Evolutionary conservation across 306 rosid species (phyloP), one percentile per base, ranked within the genome.

Genomic region (Adenanthera pavonina): DNA sequence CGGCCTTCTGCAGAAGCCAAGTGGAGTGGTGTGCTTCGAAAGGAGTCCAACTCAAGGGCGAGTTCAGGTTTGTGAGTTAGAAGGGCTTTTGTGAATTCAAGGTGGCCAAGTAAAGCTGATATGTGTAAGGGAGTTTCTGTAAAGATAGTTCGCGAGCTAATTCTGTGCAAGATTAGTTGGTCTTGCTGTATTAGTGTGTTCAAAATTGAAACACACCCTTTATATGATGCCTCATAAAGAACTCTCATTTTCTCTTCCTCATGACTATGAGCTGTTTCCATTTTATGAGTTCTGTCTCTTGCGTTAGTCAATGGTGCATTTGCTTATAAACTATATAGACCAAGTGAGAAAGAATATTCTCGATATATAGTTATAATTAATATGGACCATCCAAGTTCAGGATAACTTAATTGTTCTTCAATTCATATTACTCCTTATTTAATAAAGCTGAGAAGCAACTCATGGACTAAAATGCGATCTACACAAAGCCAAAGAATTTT

Each of bases 1-100:
- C 41, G 69, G 56, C 79, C 68, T 20, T 12, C 44, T 1, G 69
- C 57, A 41, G 69, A 75, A 20, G 79, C 69, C 1, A 75, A 19
- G 41, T 75, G 30, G 11, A 71, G 59, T 4, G 75, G 1, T 71
- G 25, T 71, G 43, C 44, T 33, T 48, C 13, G 6, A 12, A 0
- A 71, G 3, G 59, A 48, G 59, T 47, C 75, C 1, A 33, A 33
- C 60, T 71, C 60, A 25, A 48, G 16, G 14, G 79, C 44, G 0
- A 75, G 79, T 40, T 41, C 7, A 6, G 69, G 25, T 2, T 41
- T 40, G 7, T 20, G 6, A 13, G 53, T 0, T 44, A 57, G 78
- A 52, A 74, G 35, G 35, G 36, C 5, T 3, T 53, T 54, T 4
- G 78, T 56, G 36, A 74, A 74, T 1, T 56, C 78, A 17, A 19